phyloP scores from a whole-genome alignment of 208 protist species.

The Trypanosoma theileri region DNA sequence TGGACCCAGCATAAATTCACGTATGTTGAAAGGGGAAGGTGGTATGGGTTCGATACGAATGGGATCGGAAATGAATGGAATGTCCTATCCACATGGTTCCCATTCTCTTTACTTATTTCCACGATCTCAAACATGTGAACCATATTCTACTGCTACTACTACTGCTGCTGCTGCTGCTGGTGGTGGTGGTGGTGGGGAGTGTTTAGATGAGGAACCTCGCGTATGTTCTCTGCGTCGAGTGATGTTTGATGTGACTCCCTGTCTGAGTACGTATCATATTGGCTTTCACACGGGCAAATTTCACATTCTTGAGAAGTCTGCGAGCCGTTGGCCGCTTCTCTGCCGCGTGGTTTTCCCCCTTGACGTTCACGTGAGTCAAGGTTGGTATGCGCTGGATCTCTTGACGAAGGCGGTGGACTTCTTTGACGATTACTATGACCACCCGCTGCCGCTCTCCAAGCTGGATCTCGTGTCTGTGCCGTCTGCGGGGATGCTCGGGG shows the following conservation, averaged over 20 bases:
- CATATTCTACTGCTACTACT: too few relatives aligned
- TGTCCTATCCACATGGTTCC: too few relatives aligned
- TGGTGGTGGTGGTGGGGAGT: too few relatives aligned
- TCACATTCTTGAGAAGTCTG: conserved; percentile 71
- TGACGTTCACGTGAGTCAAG: conserved; percentile 32
- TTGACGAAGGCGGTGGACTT: conserved; percentile 78
- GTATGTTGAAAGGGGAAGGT: too few relatives aligned
- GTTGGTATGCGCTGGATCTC: conserved; percentile 91
- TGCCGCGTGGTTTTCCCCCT: conserved; percentile 65
- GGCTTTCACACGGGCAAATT: conserved; percentile 93
- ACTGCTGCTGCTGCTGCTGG: too few relatives aligned
- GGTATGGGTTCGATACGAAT: too few relatives aligned
- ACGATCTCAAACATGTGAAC: too few relatives aligned
- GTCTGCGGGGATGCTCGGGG: conserved; percentile 47
- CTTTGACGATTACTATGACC: conserved; percentile 87
- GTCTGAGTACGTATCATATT: conserved; percentile 60
- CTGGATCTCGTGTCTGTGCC: conserved; percentile 69
- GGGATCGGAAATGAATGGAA: too few relatives aligned
- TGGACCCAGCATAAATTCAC: too few relatives aligned
- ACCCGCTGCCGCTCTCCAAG: conserved; percentile 90
- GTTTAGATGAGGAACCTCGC: neutral
- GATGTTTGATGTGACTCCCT: conserved; percentile 49
- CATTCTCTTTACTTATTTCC: too few relatives aligned
- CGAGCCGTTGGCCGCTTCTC: conserved; percentile 33
- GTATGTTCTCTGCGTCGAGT: conserved; percentile 14